Base-by-base conservation (phyloP, 192 early-diverging fungal species). In the Backusella tuberculispora region DNA sequence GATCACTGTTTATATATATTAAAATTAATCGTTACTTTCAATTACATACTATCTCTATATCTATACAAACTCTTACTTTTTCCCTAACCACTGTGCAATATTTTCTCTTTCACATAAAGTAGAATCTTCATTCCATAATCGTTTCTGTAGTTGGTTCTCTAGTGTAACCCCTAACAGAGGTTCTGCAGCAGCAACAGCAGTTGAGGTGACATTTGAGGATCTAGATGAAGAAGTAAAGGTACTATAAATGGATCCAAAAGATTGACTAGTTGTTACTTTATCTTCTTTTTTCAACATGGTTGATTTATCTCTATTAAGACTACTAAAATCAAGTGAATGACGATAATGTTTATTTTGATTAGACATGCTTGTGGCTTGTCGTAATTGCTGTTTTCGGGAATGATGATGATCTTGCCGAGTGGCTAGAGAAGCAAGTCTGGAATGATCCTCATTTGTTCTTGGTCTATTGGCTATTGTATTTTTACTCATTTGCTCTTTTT, bases 21-120 rank as follows among this genome's bases (percentile, higher is more conserved):
- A 6, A 24, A 10, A 60, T 60, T 19, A 0, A 1, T 10, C 4
- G 10, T 60, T 60, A 60, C 12, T 26, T 60, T 24, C 2, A 17
- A 53, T 19, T 53, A 17, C 15, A 50, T 37, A 63, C n/a, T 24
- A 8, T 41, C 24, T 60, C 37, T 38, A 15, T 42, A 64, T 43
- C 21, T 41, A 24, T 38, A 29, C 6, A n/a, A 85, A 0, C 76
- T 56, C 66, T 88, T 88, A 21, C 66, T 69, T 76, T 71, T 68
- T 17, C 76, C 87, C 68, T 21, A 88, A 68, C 65, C 82, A 88
- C 43, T 82, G 77, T 0, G 87, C 74, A 21, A 88, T 87, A 42
- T 72, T 69, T 10, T 81, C 83, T 48, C 76, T 84, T 46, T 73
- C 68, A 21, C 83, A 64, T 46, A 86, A 80, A 0, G 80, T 45